Evolutionary conservation across 495 filamentous ascomycete genomes (phyloP), one percentile per base, ranked within the genome.

Genomic region (Astrothelium macrocarpum): DNA sequence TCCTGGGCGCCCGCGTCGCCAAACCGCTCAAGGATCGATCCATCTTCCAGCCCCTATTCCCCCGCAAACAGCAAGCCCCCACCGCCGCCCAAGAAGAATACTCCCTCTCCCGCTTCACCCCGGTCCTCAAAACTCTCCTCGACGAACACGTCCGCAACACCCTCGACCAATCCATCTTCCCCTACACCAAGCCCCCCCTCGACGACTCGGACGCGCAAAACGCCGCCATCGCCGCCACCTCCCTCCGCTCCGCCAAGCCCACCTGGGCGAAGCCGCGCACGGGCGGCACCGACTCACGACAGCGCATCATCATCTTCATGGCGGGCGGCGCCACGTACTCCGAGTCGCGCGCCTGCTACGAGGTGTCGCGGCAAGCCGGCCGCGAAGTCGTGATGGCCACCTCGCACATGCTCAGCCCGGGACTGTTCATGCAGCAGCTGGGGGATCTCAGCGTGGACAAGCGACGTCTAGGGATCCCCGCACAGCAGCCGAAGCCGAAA

Each of bases 291-390:
- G 92, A 96, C 68, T 90, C 89, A 60, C 84, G 86, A 53, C 94
- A 98, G 74, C 87, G 94, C 46, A 84, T 97, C 53, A 88, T 98
- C 64, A 87, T 97, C 56, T 97, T 97, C 73, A 88, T 97, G 85
- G 93, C 94, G 23, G 94, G 95, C 39, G 94, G 94, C 45, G 95
- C 95, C 7, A 98, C 92, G 2, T 94, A 92, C 73, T 87, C 88
- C 0, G 94, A 98, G 76, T 78, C 88, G 7, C 85, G 95, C 60
- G 80, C 87, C 23, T 97, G 94, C 76, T 97, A 97, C 69, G 92
- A 98, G 66, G 73, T 93, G 53, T 87, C 89, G 10, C 80, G 87
- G 64, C 69, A 81, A 58, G 83, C 80, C 64, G 82, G 80, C 62
- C 84, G 87, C 46, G 94, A 97, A 67, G 80, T 96, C n/a, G 92